phyloP scores from a whole-genome alignment of 2,329 filamentous ascomycete genomes.

The Colletotrichum melonis region DNA sequence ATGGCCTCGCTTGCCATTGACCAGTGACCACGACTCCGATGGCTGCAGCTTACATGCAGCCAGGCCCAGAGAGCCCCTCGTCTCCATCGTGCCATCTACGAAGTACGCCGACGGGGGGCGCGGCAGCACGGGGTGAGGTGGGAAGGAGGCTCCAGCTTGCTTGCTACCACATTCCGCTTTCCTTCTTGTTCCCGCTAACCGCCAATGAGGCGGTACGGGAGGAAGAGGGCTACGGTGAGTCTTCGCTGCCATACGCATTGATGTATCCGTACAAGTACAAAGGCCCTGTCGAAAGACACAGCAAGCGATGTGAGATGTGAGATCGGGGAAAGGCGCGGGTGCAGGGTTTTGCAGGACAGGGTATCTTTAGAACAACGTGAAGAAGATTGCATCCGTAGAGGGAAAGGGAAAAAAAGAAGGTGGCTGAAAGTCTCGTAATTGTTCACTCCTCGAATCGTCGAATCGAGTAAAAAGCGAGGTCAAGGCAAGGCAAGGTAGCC shows the following conservation, averaged over 20 bases:
- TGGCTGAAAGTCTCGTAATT: background rate
- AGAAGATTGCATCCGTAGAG: background rate
- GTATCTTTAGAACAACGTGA: constrained; percentile 4
- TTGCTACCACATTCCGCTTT: constrained; percentile 16
- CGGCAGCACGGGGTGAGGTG: background rate
- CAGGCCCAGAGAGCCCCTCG: background rate
- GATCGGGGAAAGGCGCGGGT: background rate
- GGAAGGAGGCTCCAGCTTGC: constrained; percentile 5
- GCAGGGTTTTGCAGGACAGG: background rate
- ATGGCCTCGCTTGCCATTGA: constrained; percentile 21
- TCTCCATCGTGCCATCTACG: constrained; percentile 15
- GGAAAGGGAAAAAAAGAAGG: background rate
- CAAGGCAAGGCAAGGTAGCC: background rate
- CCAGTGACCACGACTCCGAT: constrained; percentile 31
- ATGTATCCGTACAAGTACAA: background rate
- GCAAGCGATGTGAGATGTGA: background rate
- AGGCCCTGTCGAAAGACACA: background rate
- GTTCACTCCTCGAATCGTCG: background rate
- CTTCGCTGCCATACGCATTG: background rate
- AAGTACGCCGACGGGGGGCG: background rate
- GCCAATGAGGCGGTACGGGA: background rate
- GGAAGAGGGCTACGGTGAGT: background rate
- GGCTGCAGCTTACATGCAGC: constrained; percentile 24
- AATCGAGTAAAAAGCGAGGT: background rate
- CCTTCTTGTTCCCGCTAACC: background rate